Evolutionary conservation across 2,329 filamentous ascomycete species (phyloP).

Genomic region (Cadophora gregata): DNA sequence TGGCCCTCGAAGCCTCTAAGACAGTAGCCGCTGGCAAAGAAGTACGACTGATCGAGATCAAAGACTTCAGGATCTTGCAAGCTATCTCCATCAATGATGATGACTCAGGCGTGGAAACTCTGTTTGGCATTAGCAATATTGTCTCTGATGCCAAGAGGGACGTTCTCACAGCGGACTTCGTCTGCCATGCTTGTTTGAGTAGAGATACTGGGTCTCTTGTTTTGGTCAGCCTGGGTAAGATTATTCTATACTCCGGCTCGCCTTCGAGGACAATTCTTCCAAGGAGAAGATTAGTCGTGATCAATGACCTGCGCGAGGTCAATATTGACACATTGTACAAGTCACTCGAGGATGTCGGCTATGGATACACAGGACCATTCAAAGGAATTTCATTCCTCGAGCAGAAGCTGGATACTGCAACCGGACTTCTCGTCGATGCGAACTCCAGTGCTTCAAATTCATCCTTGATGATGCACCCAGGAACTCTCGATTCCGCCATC

Average conservation of each 20-base stretch:
- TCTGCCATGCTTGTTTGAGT: slow-evolving; percentile 22
- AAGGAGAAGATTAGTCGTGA: background rate
- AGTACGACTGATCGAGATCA: slow-evolving; percentile 46
- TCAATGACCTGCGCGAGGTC: slow-evolving; percentile 24
- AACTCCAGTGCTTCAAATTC: background rate
- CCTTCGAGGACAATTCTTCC: slow-evolving; percentile 1
- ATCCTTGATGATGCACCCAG: slow-evolving; percentile 54
- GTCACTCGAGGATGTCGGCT: slow-evolving; percentile 6
- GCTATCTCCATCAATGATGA: slow-evolving; percentile 27
- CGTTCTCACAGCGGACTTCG: slow-evolving; percentile 2
- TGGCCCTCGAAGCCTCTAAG: slow-evolving; percentile 52
- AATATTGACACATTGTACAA: slow-evolving; percentile 18
- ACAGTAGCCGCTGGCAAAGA: background rate
- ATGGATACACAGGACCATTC: slow-evolving; percentile 20
- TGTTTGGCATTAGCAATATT: slow-evolving; percentile 11
- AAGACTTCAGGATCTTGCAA: slow-evolving; percentile 28
- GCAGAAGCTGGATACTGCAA: slow-evolving; percentile 17
- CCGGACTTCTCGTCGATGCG: slow-evolving; percentile 17
- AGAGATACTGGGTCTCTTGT: slow-evolving; percentile 21
- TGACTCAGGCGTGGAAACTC: slow-evolving; percentile 14
- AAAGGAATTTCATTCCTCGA: slow-evolving; percentile 17
- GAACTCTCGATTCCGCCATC: slow-evolving; percentile 62
- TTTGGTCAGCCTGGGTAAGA: slow-evolving; percentile 16
- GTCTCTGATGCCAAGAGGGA: background rate
- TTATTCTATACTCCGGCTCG: slow-evolving; percentile 9